Conservation (phyloP, 768 basidiomycete genomes). For the Pholiota molesta region DNA sequence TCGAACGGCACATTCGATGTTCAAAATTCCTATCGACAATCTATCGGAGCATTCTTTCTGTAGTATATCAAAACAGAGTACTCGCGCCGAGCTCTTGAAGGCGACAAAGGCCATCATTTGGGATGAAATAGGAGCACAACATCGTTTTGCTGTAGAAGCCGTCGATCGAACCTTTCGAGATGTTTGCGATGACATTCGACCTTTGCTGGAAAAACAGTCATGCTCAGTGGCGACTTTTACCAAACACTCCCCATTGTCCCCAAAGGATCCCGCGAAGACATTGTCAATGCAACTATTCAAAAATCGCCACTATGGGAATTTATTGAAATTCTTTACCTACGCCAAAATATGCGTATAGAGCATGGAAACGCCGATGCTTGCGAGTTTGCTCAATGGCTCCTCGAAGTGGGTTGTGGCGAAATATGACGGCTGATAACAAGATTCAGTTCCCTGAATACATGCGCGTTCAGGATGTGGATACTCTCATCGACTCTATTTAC, state of each 20-base stretch:
- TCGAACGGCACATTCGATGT: constrained; percentile 48
- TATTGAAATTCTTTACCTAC: constrained; percentile 1
- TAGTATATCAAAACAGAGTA: constrained; percentile 33
- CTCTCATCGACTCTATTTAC: no score
- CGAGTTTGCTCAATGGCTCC: no score
- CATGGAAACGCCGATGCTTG: no score
- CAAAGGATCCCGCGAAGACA: constrained; percentile 37
- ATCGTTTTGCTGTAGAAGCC: constrained; percentile 40
- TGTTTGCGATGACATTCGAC: constrained; percentile 26
- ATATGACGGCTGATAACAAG: no score
- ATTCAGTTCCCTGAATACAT: no score
- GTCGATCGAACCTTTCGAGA: constrained; percentile 41
- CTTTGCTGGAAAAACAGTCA: constrained; percentile 48
- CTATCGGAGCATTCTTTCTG: constrained; percentile 25
- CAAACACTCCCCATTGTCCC: constrained; percentile 49
- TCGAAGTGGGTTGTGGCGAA: no score
- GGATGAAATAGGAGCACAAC: constrained; percentile 46
- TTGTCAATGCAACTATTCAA: constrained; percentile 31
- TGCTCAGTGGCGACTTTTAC: constrained; percentile 53
- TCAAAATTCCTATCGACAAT: constrained; percentile 47
- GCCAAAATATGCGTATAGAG: no score
- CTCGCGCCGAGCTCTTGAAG: constrained; percentile 32
- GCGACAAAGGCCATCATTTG: constrained; percentile 37
- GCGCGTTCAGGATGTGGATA: no score
- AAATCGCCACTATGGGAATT: constrained; percentile 17